Evolutionary conservation across 768 basidiomycete genomes (phyloP), one percentile per base, ranked within the genome.

Genomic region (Termitomyces sp.): DNA sequence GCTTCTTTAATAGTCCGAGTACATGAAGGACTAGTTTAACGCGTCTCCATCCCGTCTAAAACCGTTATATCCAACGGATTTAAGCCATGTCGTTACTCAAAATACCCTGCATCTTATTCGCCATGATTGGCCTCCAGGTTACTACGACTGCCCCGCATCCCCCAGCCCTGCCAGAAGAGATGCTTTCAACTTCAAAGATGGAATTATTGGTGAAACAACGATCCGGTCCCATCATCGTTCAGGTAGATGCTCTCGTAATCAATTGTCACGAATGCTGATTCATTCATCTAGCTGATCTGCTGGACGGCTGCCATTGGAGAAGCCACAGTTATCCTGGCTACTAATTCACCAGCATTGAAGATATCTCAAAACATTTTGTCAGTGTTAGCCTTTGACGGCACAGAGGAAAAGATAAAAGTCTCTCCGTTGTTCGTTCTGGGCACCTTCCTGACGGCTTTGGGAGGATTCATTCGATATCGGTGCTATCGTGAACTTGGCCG

Each of bases 401-500:
- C 67, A 45, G 62, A 68, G 20, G 59, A 67, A 17, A 68, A 69
- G 20, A 73, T 79, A 46, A 61, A 67, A 6, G 54, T 67, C 6
- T 76, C 78, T 2, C 58, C 69, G 0, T 31, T 69, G 34, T 79
- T 77, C 60, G 48, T 81, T 46, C 37, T 75, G 9, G 83, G 81
- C 2, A 74, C 73, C 29, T 56, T 70, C n/a, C 65, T 83, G 55
- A 72, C 73, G 14, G 66, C 71, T 29, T 29, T 74, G 0, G 83
- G 82, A 14, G 79, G 77, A 0, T 76, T 73, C 53, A 73, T 81
- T 54, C 75, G 82, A 29, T 70, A 69, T 61, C 50, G 60, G 12
- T 83, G 82, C 63, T 85, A 80, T 66, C 69, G 74, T 42, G 78
- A 77, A 42, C 74, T 86, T 15, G 83, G 81, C 4, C 67, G 56